Conservation (phyloP, 176 grass and related monocot species). For the Chrysopogon serrulatus region DNA sequence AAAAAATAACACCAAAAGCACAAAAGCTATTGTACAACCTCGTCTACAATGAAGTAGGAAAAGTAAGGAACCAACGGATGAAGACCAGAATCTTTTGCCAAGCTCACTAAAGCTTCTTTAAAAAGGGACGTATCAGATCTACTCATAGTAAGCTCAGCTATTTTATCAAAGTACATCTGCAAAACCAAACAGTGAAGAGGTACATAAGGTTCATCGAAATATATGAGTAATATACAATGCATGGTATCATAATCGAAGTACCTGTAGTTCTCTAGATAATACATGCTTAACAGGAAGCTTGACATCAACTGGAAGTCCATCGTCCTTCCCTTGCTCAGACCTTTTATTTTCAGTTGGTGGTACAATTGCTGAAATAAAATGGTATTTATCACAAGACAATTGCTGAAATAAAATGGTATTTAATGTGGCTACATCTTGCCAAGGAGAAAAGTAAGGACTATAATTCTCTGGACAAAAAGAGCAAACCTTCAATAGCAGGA, state of each 20-base stretch:
- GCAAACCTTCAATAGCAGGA: conserved; percentile 66
- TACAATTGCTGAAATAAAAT: conserved; percentile 57
- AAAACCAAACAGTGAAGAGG: conserved; percentile 32
- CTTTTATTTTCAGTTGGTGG: conserved; percentile 64
- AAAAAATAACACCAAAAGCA: not conserved
- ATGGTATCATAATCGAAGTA: conserved; percentile 13
- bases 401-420: too few relatives aligned
- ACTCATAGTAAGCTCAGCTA: conserved; percentile 77
- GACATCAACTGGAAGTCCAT: conserved; percentile 66
- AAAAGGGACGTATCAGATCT: conserved; percentile 58
- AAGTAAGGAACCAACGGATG: conserved; percentile 94
- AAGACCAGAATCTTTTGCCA: conserved; percentile 81
- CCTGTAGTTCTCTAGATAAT: conserved; percentile 87
- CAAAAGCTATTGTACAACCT: conserved; percentile 38
- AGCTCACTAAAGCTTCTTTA: conserved; percentile 88
- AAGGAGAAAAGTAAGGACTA: not conserved
- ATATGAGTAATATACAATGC: not conserved
- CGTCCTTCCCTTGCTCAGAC: conserved; percentile 61
- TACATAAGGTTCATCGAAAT: conserved; percentile 1
- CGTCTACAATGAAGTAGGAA: conserved; percentile 83
- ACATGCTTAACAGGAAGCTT: conserved; percentile 97
- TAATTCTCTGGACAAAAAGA: not conserved
- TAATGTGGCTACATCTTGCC: not conserved
- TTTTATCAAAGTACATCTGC: conserved; percentile 97
- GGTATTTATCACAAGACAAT: conserved; percentile 2